Evolutionary conservation across 495 filamentous ascomycete genomes (phyloP).

Genomic region (Sphaerosporella brunnea): DNA sequence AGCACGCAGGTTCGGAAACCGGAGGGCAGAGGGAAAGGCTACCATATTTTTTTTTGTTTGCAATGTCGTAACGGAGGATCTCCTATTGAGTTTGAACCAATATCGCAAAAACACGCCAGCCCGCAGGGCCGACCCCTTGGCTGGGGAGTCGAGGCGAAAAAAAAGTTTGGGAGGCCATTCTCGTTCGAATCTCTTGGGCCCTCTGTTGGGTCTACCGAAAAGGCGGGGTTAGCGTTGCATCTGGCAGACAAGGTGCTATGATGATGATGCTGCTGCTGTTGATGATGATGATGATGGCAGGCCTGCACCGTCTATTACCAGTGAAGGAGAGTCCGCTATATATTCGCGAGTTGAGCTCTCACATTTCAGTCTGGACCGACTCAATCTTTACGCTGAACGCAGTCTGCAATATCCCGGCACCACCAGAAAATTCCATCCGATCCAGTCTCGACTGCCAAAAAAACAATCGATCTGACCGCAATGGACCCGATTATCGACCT

Average conservation of each 20-base stretch:
- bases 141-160: background rate
- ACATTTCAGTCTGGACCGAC: slow-evolving; percentile 7
- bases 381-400: background rate
- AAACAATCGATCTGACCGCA: background rate
- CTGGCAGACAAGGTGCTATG: background rate
- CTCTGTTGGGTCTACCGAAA: slow-evolving; percentile 1
- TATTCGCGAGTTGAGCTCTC: slow-evolving; percentile 6
- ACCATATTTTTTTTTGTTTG: slow-evolving; percentile 1
- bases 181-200: background rate
- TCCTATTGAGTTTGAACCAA: slow-evolving; percentile 6
- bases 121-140: background rate
- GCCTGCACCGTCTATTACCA: background rate
- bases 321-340: background rate
- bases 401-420: background rate
- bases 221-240: slow-evolving; percentile 6
- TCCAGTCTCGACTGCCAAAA: background rate
- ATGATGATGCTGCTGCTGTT: background rate
- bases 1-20: background rate
- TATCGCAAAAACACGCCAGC: slow-evolving; percentile 7
- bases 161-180: background rate
- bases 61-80: slow-evolving; percentile 2
- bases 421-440: background rate
- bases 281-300: slow-evolving; percentile 1
- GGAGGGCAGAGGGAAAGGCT: too few species aligned
- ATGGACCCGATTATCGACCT: background rate